phyloP scores from a whole-genome alignment of 306 rosid species.

The Senna siamea region DNA sequence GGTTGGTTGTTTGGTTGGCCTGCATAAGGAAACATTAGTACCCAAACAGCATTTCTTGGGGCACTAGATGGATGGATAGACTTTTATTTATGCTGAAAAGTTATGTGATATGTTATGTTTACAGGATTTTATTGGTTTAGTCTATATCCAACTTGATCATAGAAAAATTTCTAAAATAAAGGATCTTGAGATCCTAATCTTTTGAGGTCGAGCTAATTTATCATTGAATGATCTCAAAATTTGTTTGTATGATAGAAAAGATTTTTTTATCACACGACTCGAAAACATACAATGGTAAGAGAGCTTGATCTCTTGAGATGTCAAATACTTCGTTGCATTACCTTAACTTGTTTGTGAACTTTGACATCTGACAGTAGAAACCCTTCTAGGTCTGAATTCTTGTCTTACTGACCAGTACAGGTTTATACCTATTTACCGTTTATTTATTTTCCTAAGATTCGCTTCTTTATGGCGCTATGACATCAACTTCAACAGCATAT shows the following conservation, averaged over 20 bases:
- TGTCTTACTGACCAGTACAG: not conserved
- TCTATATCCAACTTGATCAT: not conserved
- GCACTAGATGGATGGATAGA: not conserved
- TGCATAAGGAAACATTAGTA: not conserved
- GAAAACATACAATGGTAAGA: no score
- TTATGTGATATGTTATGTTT: not conserved
- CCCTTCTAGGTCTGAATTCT: not conserved
- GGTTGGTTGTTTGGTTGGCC: constrained; percentile 25
- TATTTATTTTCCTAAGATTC: not conserved
- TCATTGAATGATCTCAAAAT: no score
- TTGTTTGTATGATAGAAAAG: no score
- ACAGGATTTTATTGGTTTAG: no score
- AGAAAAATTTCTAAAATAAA: not conserved
- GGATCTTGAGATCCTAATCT: no score
- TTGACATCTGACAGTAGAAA: not conserved
- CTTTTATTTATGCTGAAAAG: not conserved
- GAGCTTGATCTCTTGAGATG: no score
- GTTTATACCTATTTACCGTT: not conserved
- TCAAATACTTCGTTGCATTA: no score
- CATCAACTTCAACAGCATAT: constrained; percentile 4
- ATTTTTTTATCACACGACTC: no score
- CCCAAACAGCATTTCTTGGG: not conserved
- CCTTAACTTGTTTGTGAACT: not conserved
- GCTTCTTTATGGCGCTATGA: not conserved
- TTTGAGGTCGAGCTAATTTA: no score